Percentiles rank a stretch among this genome's conserved stretches.
phyloP scores from a whole-genome alignment of 2,329 filamentous ascomycete species.

The Lasiodiplodia sp. region DNA sequence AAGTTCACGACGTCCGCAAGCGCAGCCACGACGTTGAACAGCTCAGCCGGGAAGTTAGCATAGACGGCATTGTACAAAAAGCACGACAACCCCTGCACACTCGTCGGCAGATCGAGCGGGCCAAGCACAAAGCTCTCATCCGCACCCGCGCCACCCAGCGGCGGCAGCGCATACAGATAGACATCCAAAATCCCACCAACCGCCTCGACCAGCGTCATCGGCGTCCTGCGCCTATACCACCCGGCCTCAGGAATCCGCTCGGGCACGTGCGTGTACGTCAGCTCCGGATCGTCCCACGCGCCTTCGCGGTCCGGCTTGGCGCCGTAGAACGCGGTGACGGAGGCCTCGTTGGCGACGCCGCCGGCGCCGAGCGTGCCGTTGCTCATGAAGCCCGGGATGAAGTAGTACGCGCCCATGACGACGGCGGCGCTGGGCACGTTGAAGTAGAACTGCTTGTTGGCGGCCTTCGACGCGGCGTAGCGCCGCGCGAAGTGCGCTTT shows the following conservation, averaged over 20 bases:
- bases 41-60: conserved; percentile 35
- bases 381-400: conserved; percentile 37
- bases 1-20: conserved; percentile 31
- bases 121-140: conserved; percentile 34
- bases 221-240: conserved; percentile 37
- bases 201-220: conserved; percentile 35
- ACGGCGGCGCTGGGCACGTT: conserved; percentile 31
- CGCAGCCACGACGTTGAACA: conserved; percentile 32
- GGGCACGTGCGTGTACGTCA: conserved; percentile 35
- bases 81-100: conserved; percentile 33
- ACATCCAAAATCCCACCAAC: conserved; percentile 36
- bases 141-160: conserved; percentile 34
- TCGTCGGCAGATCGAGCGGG: conserved; percentile 31
- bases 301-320: conserved; percentile 31
- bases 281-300: conserved; percentile 32
- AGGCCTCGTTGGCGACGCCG: conserved; percentile 37
- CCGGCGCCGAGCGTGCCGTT: conserved; percentile 37
- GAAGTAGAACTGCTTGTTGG: conserved; percentile 35
- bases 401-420: conserved; percentile 37
- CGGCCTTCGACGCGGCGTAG: conserved; percentile 34
- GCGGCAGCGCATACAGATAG: conserved; percentile 33
- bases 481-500: conserved; percentile 37
- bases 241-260: conserved; percentile 36
- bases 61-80: conserved; percentile 37
- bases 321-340: conserved; percentile 38